A percentile compares a stretch with the other conserved stretches of the same genome.
Conservation (phyloP, 352 stramenopile genomes). For the Globisporangium orthogonon region DNA sequence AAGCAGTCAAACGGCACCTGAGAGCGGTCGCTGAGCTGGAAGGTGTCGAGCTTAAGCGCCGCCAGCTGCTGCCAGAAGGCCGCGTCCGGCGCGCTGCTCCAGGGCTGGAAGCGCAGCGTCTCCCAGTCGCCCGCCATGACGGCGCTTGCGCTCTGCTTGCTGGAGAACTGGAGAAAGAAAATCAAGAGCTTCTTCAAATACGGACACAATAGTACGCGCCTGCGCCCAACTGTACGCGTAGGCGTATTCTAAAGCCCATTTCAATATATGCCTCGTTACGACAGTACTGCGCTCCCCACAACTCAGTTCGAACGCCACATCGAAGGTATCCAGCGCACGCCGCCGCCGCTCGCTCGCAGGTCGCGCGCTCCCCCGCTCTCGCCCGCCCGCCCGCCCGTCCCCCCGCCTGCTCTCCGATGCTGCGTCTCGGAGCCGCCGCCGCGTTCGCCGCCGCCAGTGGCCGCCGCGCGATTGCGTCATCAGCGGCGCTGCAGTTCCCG, state of each 20-base stretch:
- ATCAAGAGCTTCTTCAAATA: too few relatives aligned
- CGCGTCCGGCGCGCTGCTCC: conserved; percentile 73
- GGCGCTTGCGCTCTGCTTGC: neutral
- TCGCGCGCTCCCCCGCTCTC: neutral
- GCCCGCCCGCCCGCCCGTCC: neutral
- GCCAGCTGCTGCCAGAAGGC: conserved; percentile 81
- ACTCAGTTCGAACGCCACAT: too few relatives aligned
- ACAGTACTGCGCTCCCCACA: too few relatives aligned
- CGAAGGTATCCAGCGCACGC: too few relatives aligned
- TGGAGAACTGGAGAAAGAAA: too few relatives aligned
- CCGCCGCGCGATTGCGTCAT: conserved; percentile 11
- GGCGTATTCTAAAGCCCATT: too few relatives aligned
- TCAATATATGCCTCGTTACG: too few relatives aligned
- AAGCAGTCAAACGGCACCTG: conserved; percentile 24
- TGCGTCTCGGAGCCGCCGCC: conserved; percentile 9
- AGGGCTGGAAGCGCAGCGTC: conserved; percentile 76
- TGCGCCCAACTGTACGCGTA: too few relatives aligned
- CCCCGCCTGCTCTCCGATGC: neutral
- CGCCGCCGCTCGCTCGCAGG: neutral
- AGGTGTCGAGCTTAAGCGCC: conserved; percentile 75
- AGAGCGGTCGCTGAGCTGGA: conserved; percentile 65
- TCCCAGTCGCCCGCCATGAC: conserved; percentile 15
- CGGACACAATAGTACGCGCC: too few relatives aligned
- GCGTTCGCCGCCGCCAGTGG: conserved; percentile 1
- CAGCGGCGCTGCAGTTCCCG: conserved; percentile 10